Evolutionary conservation across 371 early-diverging fungal species (phyloP).

Genomic region (Mortierella sp.): DNA sequence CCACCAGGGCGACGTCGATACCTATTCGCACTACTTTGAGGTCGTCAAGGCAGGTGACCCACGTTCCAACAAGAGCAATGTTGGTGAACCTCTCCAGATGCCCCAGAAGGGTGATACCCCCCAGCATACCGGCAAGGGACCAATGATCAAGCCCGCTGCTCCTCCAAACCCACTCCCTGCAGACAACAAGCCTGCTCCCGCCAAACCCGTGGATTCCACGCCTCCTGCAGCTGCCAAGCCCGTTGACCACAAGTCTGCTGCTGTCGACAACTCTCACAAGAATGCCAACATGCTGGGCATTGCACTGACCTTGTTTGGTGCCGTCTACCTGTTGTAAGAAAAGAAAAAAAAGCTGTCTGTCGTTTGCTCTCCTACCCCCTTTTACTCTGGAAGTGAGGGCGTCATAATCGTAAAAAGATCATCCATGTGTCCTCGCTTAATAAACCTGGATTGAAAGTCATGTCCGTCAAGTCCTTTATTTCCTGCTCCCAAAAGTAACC

Average conservation of each 20-base stretch:
- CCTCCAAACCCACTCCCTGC: constrained; percentile 42
- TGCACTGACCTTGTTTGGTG: constrained; percentile 49
- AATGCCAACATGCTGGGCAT: constrained; percentile 42
- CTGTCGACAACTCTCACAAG: neutral
- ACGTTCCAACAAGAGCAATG: constrained; percentile 36
- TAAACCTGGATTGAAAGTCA: no score
- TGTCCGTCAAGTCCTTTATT: no score
- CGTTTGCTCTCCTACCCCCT: no score
- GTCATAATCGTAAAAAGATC: no score
- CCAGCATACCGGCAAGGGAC: constrained; percentile 15
- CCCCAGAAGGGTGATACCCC: constrained; percentile 29
- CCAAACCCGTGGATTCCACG: neutral
- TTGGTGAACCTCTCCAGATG: constrained; percentile 41
- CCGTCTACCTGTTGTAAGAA: constrained; percentile 42
- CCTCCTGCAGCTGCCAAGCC: constrained; percentile 27
- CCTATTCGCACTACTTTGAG: constrained; percentile 55
- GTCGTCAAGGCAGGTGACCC: constrained; percentile 29
- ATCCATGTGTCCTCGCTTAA: no score
- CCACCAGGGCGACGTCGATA: constrained; percentile 21
- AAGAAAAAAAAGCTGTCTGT: no score
- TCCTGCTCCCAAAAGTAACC: neutral
- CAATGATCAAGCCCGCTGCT: constrained; percentile 19
- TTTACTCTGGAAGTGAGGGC: no score
- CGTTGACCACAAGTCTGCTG: constrained; percentile 10
- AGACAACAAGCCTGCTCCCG: constrained; percentile 1